Percentiles rank a stretch among this genome's conserved stretches.
These are phyloP conservation scores for Crepidotus sp. DNA, from an alignment of 1,284 basidiomycete genomes.

Conservation along the genomic window DNA sequence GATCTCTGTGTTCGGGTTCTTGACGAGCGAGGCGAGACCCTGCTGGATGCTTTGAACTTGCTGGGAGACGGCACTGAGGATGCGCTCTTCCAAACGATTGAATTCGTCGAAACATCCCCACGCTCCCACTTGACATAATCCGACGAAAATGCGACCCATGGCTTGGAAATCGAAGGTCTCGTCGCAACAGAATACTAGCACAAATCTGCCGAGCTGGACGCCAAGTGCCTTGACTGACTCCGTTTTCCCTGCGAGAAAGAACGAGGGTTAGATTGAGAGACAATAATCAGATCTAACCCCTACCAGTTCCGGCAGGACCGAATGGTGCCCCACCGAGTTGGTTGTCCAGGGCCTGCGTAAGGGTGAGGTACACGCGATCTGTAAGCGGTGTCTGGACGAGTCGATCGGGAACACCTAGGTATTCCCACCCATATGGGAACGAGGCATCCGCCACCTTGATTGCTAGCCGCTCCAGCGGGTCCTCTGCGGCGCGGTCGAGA, in stretches of 20 bases:
- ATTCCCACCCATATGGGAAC: conserved; percentile 99
- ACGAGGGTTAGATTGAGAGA: neutral
- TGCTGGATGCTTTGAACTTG: conserved; percentile 99
- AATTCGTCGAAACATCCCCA: conserved; percentile 99
- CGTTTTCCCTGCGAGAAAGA: conserved; percentile 70
- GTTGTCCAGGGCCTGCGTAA: conserved; percentile 92
- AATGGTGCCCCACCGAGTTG: conserved; percentile 97
- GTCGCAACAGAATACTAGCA: conserved; percentile 98
- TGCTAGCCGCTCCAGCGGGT: conserved; percentile 72
- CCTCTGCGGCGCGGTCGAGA: conserved; percentile 60
- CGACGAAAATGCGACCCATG: conserved; percentile 99
- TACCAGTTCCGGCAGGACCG: conserved; percentile 95
- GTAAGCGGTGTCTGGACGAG: conserved; percentile 98
- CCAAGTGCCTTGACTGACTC: conserved; percentile 99
- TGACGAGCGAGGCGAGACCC: conserved; percentile 73
- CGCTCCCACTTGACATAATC: conserved; percentile 96
- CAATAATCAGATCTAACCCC: conserved; percentile 16
- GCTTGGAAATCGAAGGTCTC: conserved; percentile 99
- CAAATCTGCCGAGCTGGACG: conserved; percentile 94
- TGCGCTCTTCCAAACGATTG: conserved; percentile 96
- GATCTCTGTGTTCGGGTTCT: conserved; percentile 82
- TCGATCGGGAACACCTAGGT: conserved; percentile 92
- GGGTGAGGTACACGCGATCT: conserved; percentile 93
- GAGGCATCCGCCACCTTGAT: conserved; percentile 87
- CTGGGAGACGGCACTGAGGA: conserved; percentile 96